A percentile compares a stretch with the other conserved stretches of the same genome.
Conservation (phyloP, 2,329 filamentous ascomycete genomes). For the Colletotrichum tabaci region DNA sequence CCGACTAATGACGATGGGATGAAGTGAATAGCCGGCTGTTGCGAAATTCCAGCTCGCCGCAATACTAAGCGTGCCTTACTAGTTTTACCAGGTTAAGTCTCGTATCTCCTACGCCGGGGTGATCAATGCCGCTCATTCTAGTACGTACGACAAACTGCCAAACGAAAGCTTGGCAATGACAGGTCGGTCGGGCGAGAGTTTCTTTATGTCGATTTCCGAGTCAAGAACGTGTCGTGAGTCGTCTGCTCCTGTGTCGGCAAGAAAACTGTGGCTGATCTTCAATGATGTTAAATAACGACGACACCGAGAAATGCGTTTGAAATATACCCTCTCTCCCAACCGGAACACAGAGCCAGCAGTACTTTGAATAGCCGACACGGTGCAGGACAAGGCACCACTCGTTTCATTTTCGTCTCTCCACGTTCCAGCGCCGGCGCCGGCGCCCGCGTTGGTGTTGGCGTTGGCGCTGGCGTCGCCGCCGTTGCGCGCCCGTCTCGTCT, state of each 20-base stretch:
- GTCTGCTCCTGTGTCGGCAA: conserved; percentile 1
- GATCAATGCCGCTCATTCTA: conserved; percentile 7
- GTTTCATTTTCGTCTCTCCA: not conserved
- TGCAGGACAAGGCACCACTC: no score
- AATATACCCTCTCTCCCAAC: not conserved
- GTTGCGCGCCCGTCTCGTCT: conserved; percentile 8
- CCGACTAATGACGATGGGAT: conserved; percentile 22
- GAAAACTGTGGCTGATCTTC: no score
- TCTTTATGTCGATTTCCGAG: conserved; percentile 2
- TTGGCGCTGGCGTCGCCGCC: not conserved
- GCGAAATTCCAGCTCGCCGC: not conserved
- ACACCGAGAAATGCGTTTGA: not conserved
- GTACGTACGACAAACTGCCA: conserved; percentile 3
- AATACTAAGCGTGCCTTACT: no score
- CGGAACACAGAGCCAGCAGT: no score
- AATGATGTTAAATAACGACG: no score
- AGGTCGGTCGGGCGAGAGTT: conserved; percentile 16
- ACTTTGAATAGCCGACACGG: no score
- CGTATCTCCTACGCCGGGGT: no score
- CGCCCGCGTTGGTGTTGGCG: not conserved
- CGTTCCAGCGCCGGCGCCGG: not conserved
- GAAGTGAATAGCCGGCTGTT: conserved; percentile 20
- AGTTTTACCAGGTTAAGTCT: no score
- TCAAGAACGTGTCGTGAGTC: conserved; percentile 20
- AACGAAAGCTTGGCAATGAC: conserved; percentile 20